A percentile compares a stretch with the other conserved stretches of the same genome.
Evolutionary conservation across 2,329 filamentous ascomycete genomes (phyloP).

Genomic region (Catunica adiposa): DNA sequence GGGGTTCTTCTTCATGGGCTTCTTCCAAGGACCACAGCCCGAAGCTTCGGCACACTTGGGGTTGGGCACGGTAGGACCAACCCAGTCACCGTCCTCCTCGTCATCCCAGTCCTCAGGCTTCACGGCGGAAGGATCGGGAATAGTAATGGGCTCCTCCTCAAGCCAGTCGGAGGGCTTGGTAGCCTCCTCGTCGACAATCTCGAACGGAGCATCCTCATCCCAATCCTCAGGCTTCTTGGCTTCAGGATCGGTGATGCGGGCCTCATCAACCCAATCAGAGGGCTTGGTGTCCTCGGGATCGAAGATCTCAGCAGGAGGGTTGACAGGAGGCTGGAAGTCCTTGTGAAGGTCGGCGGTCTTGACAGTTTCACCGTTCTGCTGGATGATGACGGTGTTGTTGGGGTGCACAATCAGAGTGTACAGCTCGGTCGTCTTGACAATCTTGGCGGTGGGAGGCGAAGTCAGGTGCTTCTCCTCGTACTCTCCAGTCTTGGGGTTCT

Average conservation of each 20-base stretch:
- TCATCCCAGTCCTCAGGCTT: constrained; percentile 99
- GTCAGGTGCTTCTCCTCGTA: constrained; percentile 99
- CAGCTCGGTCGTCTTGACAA: constrained; percentile 80
- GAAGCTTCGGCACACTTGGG: constrained; percentile 87
- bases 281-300: constrained; percentile 90
- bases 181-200: constrained; percentile 88
- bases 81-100: constrained; percentile 97
- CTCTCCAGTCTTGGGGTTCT: constrained; percentile 99
- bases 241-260: constrained; percentile 78
- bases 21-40: constrained; percentile 84
- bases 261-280: constrained; percentile 85
- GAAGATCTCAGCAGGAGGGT: constrained; percentile 87
- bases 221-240: constrained; percentile 95
- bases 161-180: constrained; percentile 92
- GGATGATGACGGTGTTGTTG: constrained; percentile 87
- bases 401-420: constrained; percentile 95
- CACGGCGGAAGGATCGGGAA: constrained; percentile 83
- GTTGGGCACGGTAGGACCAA: constrained; percentile 79
- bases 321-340: constrained; percentile 85
- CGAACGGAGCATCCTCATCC: constrained; percentile 95
- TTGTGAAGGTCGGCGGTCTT: constrained; percentile 86
- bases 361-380: constrained; percentile 75
- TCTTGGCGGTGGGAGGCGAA: constrained; percentile 67
- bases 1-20: constrained; percentile 86
- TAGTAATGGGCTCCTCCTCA: constrained; percentile 63